Evolutionary conservation across 129 eudicot genomes (phyloP).

Genomic region (Artemisia argyi): DNA sequence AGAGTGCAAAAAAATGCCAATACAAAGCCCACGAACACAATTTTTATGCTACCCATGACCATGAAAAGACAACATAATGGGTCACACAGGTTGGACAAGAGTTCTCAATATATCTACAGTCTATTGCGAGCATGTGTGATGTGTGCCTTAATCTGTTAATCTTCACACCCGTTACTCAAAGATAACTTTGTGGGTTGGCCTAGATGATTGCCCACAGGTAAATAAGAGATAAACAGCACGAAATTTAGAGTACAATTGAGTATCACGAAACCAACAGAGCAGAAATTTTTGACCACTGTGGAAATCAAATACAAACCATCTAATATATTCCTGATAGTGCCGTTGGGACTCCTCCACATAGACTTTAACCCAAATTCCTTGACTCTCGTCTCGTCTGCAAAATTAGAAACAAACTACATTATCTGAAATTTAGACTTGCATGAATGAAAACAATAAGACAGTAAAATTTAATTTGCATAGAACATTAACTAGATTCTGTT

Average conservation of each 20-base stretch:
- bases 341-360: slow-evolving; percentile 99
- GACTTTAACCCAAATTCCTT: slow-evolving; percentile 86
- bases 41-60: not conserved
- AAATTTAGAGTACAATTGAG: not conserved
- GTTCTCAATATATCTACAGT: slow-evolving; percentile 10
- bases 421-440: slow-evolving; percentile 2
- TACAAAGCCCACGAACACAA: slow-evolving; percentile 8
- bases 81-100: slow-evolving; percentile 6
- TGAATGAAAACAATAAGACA: too few relatives aligned
- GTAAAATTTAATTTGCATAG: not conserved
- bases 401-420: slow-evolving; percentile 19
- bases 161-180: not conserved
- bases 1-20: slow-evolving; percentile 1
- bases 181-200: not conserved
- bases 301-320: slow-evolving; percentile 51
- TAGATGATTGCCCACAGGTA: slow-evolving; percentile 6
- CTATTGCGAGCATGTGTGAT: not conserved
- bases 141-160: not conserved
- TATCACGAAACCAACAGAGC: slow-evolving; percentile 3
- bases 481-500: not conserved
- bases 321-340: slow-evolving; percentile 94
- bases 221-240: slow-evolving; percentile 8
- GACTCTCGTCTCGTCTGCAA: slow-evolving; percentile 90
- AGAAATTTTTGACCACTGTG: not conserved
- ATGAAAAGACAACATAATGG: not conserved